Evolutionary conservation across 495 filamentous ascomycete genomes (phyloP), one percentile per base, ranked within the genome.

Genomic region (Achaetomiella virescens): DNA sequence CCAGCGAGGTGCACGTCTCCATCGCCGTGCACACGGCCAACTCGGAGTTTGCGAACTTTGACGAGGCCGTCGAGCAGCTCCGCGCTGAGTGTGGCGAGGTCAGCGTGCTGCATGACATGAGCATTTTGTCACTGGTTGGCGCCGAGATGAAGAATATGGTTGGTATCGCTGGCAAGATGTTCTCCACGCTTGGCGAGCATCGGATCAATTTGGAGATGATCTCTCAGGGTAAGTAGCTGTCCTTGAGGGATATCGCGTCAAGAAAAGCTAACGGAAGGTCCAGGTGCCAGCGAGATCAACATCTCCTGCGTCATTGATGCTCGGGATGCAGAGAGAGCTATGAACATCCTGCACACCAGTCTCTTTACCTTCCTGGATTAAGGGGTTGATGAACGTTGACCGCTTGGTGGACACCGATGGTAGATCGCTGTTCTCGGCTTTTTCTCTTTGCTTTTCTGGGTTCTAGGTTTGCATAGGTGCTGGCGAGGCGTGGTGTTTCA

Each of bases 161-260:
- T 42, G 93, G 93, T 35, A 86, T 97, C 58, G 88, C 88, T 3
- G 93, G 93, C 9, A 81, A 78, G 48, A 95, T 95, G 86, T 95
- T 95, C 67, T 84, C 85, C 17, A 91, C 90, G 3, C 76, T 98
- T 22, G 93, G 91, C 24, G 88, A 95, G 60, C 81, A 88, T 66
- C 83, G 84, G 60, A 82, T 97, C 55, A 97, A 97, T 69, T 90
- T 96, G 61, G 91, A 97, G 72, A 96, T 97, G 91, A 97, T 97
- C 54, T 92, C 88, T 21, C 91, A 96, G 80, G 90, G 90, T 92
- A 76, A 68, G 80, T 71, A 17, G 17, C 43, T 58, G 58, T 43
- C 20, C 49, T 44, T 38, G 40, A 8, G 27, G 37, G 42, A 37
- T 2, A 37, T 35, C 27, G 24, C 14, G 1, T 47, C 8, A 21